phyloP scores from a whole-genome alignment of 495 filamentous ascomycete genomes.

The Penicillium tannophilum region DNA sequence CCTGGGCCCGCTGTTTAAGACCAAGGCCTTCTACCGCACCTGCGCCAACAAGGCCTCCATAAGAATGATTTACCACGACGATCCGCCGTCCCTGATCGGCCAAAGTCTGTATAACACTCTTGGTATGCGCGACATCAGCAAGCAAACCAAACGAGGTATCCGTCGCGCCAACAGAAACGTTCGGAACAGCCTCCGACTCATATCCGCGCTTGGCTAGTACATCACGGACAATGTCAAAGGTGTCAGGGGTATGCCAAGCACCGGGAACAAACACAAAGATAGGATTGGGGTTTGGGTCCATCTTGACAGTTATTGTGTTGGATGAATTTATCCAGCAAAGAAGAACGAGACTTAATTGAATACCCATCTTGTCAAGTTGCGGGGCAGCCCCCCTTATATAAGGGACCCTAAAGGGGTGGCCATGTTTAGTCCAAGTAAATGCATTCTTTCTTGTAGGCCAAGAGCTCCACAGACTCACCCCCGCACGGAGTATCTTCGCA shows the following conservation, averaged over 20 bases:
- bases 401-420: too few relatives aligned
- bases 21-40: constrained; percentile 45
- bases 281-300: not conserved
- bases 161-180: constrained; percentile 16
- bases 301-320: too few relatives aligned
- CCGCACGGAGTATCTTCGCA: too few relatives aligned
- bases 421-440: too few relatives aligned
- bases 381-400: too few relatives aligned
- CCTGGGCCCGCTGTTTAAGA: constrained; percentile 28
- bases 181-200: constrained; percentile 12
- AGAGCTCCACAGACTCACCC: too few relatives aligned
- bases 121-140: constrained; percentile 18
- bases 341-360: too few relatives aligned
- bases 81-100: constrained; percentile 14
- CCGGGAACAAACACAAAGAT: constrained; percentile 25
- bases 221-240: constrained; percentile 17
- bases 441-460: too few relatives aligned
- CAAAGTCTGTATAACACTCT: constrained; percentile 4
- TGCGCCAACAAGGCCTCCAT: constrained; percentile 40
- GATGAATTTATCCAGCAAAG: too few relatives aligned
- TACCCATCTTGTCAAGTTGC: too few relatives aligned
- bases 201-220: constrained; percentile 10
- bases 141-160: constrained; percentile 14
- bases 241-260: constrained; percentile 21
- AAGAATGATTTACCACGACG: constrained; percentile 45